Percentiles rank a stretch among this genome's conserved stretches.
phyloP scores from a whole-genome alignment of 129 eudicot species.

The Ambrosia artemisiifolia region DNA sequence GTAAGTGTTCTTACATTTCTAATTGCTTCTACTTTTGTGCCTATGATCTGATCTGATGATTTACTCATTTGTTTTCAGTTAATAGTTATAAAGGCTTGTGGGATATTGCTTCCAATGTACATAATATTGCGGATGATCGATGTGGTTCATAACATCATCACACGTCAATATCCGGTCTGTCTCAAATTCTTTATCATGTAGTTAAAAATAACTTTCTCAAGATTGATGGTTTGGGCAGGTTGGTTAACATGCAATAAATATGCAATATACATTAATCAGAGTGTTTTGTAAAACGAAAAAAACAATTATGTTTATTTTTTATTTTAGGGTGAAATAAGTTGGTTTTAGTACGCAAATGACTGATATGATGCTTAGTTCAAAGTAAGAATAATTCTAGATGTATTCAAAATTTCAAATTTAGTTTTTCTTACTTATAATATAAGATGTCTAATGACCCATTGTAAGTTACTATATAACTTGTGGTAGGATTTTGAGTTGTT shows the following conservation, averaged over 20 bases:
- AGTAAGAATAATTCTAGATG: too few relatives aligned
- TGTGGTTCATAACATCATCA: conserved; percentile 57
- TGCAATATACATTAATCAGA: too few relatives aligned
- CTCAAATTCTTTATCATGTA: not conserved
- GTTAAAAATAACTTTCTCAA: not conserved
- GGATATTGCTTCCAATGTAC: conserved; percentile 75
- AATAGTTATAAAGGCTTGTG: conserved; percentile 49
- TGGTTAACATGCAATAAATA: too few relatives aligned
- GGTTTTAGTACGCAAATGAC: not conserved
- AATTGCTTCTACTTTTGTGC: not conserved
- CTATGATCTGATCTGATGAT: not conserved
- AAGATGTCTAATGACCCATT: too few relatives aligned
- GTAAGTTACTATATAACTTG: too few relatives aligned
- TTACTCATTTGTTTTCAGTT: conserved; percentile 38
- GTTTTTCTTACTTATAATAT: too few relatives aligned
- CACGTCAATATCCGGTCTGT: conserved; percentile 39
- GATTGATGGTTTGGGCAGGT: not conserved
- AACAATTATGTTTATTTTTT: too few relatives aligned
- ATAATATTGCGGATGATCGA: conserved; percentile 49
- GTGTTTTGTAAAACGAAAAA: too few relatives aligned
- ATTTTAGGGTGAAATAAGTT: not conserved
- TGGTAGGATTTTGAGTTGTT: too few relatives aligned
- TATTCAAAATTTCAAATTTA: too few relatives aligned
- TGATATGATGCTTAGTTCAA: not conserved
- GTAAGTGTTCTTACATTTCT: conserved; percentile 34